Conservation (phyloP, 495 filamentous ascomycete species). For the Penicillium riverlandense region DNA sequence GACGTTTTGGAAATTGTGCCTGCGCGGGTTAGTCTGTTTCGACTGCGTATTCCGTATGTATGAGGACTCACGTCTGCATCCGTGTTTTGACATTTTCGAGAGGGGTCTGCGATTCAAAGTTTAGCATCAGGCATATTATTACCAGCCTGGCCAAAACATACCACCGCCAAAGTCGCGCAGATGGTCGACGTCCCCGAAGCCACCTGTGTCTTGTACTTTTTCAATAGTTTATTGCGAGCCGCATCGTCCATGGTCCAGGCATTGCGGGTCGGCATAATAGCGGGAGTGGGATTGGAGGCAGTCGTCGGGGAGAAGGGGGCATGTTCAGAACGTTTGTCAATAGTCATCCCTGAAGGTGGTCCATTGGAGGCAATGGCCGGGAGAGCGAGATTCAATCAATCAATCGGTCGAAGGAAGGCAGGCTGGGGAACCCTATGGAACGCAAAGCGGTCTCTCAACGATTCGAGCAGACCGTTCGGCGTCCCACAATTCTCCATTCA, state of each 20-base stretch:
- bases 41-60: not conserved
- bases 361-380: constrained; percentile 22
- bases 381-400: not conserved
- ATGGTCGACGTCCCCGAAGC: constrained; percentile 37
- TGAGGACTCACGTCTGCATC: constrained; percentile 39
- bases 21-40: constrained; percentile 2
- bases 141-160: constrained; percentile 14
- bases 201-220: constrained; percentile 41
- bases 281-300: constrained; percentile 19
- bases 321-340: constrained; percentile 38
- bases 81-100: constrained; percentile 44
- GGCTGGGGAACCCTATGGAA: constrained; percentile 47
- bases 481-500: constrained; percentile 44
- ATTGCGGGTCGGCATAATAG: constrained; percentile 26
- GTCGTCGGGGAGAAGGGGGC: constrained; percentile 26
- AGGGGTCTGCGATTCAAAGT: constrained; percentile 26
- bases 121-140: not conserved
- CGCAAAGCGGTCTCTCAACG: constrained; percentile 46
- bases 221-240: constrained; percentile 34
- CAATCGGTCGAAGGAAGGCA: constrained; percentile 1
- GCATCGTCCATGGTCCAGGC: constrained; percentile 34
- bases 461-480: constrained; percentile 43
- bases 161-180: constrained; percentile 39
- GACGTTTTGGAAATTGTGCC: constrained; percentile 38
- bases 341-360: constrained; percentile 34